phyloP scores from a whole-genome alignment of 176 grass and related monocot species.

The Coix lacrymajobi region DNA sequence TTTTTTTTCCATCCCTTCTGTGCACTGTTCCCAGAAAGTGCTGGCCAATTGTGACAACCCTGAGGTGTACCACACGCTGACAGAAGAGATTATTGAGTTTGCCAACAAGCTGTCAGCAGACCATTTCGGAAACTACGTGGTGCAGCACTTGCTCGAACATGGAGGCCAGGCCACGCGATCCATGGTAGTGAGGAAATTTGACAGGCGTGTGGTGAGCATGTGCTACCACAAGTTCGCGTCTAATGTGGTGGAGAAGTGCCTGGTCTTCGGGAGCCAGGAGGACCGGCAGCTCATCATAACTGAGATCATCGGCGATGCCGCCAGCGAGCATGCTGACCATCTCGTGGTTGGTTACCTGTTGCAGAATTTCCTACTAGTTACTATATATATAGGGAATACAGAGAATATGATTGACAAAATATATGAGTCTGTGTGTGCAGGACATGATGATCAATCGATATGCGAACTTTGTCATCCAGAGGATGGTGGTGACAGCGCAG shows the following conservation, averaged over 20 bases:
- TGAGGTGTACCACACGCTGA: not conserved
- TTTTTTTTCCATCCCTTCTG: not conserved
- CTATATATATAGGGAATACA: not conserved
- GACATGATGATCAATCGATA: not conserved
- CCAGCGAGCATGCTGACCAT: not conserved
- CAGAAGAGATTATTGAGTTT: conserved; percentile 23
- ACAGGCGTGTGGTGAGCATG: conserved; percentile 33
- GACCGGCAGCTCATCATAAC: conserved; percentile 30
- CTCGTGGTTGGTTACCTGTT: conserved; percentile 22
- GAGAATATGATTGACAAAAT: not conserved
- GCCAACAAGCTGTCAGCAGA: conserved; percentile 28
- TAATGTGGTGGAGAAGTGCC: conserved; percentile 50
- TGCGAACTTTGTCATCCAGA: not conserved
- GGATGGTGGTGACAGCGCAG: not conserved
- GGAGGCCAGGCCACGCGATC: conserved; percentile 20
- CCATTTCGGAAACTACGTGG: conserved; percentile 51
- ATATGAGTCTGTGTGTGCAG: not conserved
- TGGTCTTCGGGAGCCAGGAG: conserved; percentile 3
- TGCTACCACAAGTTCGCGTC: conserved; percentile 44
- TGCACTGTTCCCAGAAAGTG: conserved; percentile 26
- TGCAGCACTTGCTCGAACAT: conserved; percentile 55
- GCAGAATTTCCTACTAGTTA: not conserved
- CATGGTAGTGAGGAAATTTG: conserved; percentile 31
- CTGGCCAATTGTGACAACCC: conserved; percentile 23
- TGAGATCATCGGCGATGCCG: conserved; percentile 37